Percentiles rank a stretch among this genome's conserved stretches.
These are phyloP conservation scores for Paecilomyces dactylethromorphus DNA, from an alignment of 2,329 filamentous ascomycete species.

Conservation along the genomic window DNA sequence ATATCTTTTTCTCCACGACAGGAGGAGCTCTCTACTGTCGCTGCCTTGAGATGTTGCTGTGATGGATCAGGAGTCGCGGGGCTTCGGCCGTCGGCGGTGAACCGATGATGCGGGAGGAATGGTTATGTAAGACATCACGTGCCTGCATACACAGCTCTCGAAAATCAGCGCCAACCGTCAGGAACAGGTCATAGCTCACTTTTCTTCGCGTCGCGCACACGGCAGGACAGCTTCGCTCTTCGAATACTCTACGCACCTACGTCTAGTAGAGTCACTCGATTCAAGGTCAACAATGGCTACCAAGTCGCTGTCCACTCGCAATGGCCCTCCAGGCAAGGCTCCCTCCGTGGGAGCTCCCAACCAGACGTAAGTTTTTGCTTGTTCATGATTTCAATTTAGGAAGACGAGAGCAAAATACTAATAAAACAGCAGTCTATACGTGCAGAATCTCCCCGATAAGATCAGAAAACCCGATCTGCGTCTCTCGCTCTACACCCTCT, in stretches of 20 bases:
- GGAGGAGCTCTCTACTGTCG: slow-evolving; percentile 99
- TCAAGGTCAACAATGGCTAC: slow-evolving; percentile 25
- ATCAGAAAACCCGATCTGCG: slow-evolving; percentile 83
- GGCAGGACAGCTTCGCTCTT: neutral
- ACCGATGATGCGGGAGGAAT: neutral
- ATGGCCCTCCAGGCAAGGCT: slow-evolving; percentile 30
- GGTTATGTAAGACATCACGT: neutral
- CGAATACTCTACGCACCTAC: neutral
- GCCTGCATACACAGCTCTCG: neutral
- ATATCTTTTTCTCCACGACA: slow-evolving; percentile 49
- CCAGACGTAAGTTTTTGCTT: slow-evolving; percentile 61
- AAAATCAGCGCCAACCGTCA: neutral
- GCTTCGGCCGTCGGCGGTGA: neutral
- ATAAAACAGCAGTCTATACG: slow-evolving; percentile 63
- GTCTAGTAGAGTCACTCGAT: neutral
- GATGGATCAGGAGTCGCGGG: slow-evolving; percentile 3
- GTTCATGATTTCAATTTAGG: slow-evolving; percentile 5
- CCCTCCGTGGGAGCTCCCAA: slow-evolving; percentile 57
- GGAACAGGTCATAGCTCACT: neutral
- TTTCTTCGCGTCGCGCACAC: neutral
- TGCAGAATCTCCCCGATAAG: slow-evolving; percentile 83
- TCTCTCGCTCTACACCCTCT: slow-evolving; percentile 83
- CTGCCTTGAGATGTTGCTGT: slow-evolving; percentile 13
- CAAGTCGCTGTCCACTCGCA: slow-evolving; percentile 34
- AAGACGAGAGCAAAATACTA: slow-evolving; percentile 9